Evolutionary conservation across 257 asterid genomes (phyloP), one percentile per base, ranked within the genome.

Genomic region (Ilex aquifolium): DNA sequence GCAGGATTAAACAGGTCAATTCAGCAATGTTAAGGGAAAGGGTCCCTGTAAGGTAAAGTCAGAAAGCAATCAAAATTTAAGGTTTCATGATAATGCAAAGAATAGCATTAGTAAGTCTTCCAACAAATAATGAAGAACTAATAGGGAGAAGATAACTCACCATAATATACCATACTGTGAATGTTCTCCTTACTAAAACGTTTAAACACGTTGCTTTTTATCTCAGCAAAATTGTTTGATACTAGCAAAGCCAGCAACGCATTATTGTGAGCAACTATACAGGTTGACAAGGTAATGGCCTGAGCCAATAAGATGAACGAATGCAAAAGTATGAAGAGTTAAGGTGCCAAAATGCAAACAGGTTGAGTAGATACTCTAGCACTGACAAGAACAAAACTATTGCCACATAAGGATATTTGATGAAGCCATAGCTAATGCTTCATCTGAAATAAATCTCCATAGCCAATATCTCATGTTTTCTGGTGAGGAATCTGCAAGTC

Each of bases 211-310:
- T 84, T 90, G 82, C 99, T 86, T 68, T 93, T 93, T 44, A 93
- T 93, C 87, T 93, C 99, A 12, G 95, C 91, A 76, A 93, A 93
- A 79, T 93, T 93, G 88, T 87, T 93, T 10, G 99, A 90, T 63
- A 93, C 88, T n/a, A 93, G 92, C 90, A 93, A 82, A 52, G 96
- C 95, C 65, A 90, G 84, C 66, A 93, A 77, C 56, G 97, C 92
- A 62, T 93, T 93, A 59, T 93, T 93, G 69, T 90, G 99, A 71
- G 99, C 89, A 87, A 90, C 97, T 78, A 93, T 90, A 71, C 99
- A 93, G 15, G 97, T 87, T 31, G 99, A 90, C 76, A 93, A 63
- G 54, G 99, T 86, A 62, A 90, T 85, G 31, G 96, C 97, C 90
- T 93, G 99, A 80, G 91, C 97, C 87, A 87, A 86, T 75, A 93